These are phyloP conservation scores for Metschnikowia gelsemii DNA, from an alignment of 805 yeast genomes.

Conservation along the genomic window DNA sequence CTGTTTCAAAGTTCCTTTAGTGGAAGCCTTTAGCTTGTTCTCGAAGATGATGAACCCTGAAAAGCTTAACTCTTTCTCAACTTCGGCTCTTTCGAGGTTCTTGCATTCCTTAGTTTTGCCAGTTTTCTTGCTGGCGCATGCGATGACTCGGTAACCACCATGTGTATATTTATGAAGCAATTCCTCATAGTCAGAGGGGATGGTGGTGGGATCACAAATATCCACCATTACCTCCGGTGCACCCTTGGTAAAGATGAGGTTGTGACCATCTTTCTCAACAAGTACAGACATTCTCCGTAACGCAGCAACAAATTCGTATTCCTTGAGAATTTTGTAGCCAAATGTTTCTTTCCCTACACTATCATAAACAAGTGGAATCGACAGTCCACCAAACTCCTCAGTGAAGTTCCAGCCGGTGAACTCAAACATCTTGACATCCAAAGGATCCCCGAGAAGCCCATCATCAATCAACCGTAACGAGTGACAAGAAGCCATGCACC, in stretches of 20 bases:
- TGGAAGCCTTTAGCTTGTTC: conserved; percentile 75
- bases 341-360: conserved; percentile 20
- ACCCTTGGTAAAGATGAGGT: conserved; percentile 70
- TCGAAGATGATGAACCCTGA: conserved; percentile 91
- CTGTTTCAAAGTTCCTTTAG: conserved; percentile 57
- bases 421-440: conserved; percentile 90
- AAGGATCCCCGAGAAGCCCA: conserved; percentile 88
- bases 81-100: conserved; percentile 53
- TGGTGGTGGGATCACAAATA: conserved; percentile 66
- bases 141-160: conserved; percentile 92
- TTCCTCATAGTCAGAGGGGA: conserved; percentile 76
- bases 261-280: conserved; percentile 31
- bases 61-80: conserved; percentile 70
- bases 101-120: conserved; percentile 9
- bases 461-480: conserved; percentile 77
- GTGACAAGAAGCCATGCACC: conserved; percentile 76
- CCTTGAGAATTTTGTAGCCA: conserved; percentile 39
- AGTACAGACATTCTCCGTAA: conserved; percentile 90
- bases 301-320: conserved; percentile 81
- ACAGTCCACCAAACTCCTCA: conserved; percentile 53
- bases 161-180: conserved; percentile 84
- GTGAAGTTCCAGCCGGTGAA: conserved; percentile 76
- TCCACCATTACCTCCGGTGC: conserved; percentile 93
- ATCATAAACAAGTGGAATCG: conserved; percentile 20
- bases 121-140: conserved; percentile 72